Base-by-base conservation (phyloP, 169 alveolate genomes). In the Besnoitia besnoiti region DNA sequence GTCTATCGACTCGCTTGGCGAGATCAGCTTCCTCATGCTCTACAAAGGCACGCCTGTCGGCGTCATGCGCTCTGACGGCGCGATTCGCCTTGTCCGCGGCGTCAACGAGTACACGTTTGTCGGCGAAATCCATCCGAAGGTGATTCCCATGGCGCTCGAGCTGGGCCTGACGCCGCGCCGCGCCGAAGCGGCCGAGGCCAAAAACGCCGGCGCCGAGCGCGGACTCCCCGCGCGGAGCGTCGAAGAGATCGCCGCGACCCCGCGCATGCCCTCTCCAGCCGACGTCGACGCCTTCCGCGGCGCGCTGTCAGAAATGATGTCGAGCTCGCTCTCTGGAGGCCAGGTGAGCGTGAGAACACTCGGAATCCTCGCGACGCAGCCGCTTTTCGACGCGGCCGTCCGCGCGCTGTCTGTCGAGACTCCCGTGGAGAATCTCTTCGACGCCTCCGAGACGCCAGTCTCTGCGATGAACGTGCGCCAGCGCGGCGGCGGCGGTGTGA, bases 331-430 rank as follows among this genome's bases (percentile, higher is more conserved):
- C 46, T 73, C 82, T 2, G 82, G 82, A 16, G 5, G 39, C 2
- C n/a, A 19, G 2, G 82, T 73, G 16, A 1, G n/a, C 82, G 82
- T 77, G 16, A 27, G 12, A n/a, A 40, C 59, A 2, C 37, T 77
- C 59, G 87, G 87, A 30, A 24, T 77, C 14, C 24, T 4, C 59
- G 40, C 44, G 35, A 27, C 87, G 61, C 59, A 77, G 55, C 87
- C 87, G 33, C 87, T 77, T 35, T 77, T 77, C 87, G 49, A 51
- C 1, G 49, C 59, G 49, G 87, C 59, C 0, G 59, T 77, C 7
- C 87, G 87, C 37, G 87, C 87, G 0, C 49, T 77, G 61, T 14
- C 40, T 10, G 35, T 77, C 35, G 87, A 77, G 87, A 40, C 87
- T 14, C 59, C 87, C 30, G 61, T 77, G 40, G 39, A 77, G n/a